Percentiles rank a stretch among this genome's conserved stretches.
These are phyloP conservation scores for Sabuloglossum arenarium DNA, from an alignment of 495 filamentous ascomycete species.

Conservation along the genomic window DNA sequence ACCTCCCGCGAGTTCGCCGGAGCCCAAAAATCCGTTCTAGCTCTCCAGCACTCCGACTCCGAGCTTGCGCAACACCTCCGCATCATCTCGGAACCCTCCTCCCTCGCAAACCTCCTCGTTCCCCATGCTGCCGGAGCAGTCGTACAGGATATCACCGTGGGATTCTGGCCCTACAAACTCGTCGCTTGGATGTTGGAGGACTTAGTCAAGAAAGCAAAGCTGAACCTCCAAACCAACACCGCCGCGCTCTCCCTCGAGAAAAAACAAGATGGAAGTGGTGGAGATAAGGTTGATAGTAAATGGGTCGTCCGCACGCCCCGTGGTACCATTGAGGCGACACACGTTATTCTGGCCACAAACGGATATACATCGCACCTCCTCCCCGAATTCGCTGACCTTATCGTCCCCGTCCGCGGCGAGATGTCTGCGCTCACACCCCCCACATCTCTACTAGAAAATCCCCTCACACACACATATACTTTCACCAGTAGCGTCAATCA, in stretches of 20 bases:
- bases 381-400: slow-evolving; percentile 25
- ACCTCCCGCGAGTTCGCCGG: background rate
- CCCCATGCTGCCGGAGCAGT: background rate
- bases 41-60: background rate
- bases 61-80: slow-evolving; percentile 28
- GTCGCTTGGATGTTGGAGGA: slow-evolving; percentile 34
- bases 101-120: slow-evolving; percentile 23
- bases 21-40: background rate
- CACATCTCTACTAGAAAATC: background rate
- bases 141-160: slow-evolving; percentile 26
- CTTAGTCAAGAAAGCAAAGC: slow-evolving; percentile 14
- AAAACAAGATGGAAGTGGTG: background rate
- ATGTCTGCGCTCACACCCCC: slow-evolving; percentile 24
- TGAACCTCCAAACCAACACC: slow-evolving; percentile 29
- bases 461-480: background rate
- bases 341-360: slow-evolving; percentile 50
- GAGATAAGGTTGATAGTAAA: too few species aligned
- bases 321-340: slow-evolving; percentile 28
- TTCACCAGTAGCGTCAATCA: background rate
- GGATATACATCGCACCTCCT: slow-evolving; percentile 45
- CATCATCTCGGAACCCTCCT: slow-evolving; percentile 38
- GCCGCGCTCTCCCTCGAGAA: slow-evolving; percentile 15
- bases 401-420: slow-evolving; percentile 47
- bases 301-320: slow-evolving; percentile 21
- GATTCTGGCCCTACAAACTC: slow-evolving; percentile 44